Conservation (phyloP, 495 filamentous ascomycete species). For the Ascobolus immersus region DNA sequence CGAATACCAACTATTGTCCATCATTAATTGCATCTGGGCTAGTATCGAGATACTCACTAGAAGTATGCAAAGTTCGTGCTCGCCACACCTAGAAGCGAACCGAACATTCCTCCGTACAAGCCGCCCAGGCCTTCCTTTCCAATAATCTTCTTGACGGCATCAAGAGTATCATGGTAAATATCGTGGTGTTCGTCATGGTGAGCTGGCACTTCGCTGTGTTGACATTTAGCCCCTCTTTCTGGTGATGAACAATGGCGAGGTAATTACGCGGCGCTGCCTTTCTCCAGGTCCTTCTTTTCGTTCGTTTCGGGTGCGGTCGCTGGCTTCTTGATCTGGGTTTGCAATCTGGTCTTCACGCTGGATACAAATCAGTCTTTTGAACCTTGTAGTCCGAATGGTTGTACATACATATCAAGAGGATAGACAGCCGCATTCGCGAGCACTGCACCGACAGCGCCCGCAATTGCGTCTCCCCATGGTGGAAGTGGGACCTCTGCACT, state of each 20-base stretch:
- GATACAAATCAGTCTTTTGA: too few species aligned
- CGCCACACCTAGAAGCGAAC: slow-evolving; percentile 69
- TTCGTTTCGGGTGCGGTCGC: slow-evolving; percentile 1
- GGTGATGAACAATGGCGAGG: too few species aligned
- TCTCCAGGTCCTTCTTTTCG: too few species aligned
- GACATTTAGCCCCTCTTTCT: too few species aligned
- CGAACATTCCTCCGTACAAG: slow-evolving; percentile 70
- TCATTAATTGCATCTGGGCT: too few species aligned
- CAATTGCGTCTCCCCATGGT: slow-evolving; percentile 80
- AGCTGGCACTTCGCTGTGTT: slow-evolving; percentile 7
- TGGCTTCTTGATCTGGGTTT: slow-evolving; percentile 71
- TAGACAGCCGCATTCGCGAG: slow-evolving; percentile 92
- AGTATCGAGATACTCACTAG: too few species aligned
- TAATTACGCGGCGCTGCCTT: not conserved
- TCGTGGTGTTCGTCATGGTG: slow-evolving; percentile 43
- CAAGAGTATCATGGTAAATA: slow-evolving; percentile 34
- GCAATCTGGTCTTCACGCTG: slow-evolving; percentile 88
- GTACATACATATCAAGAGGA: slow-evolving; percentile 74
- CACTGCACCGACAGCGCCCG: slow-evolving; percentile 79
- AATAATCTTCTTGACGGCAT: slow-evolving; percentile 69
- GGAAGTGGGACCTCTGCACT: slow-evolving; percentile 48
- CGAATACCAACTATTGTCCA: too few species aligned
- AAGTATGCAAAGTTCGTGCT: slow-evolving; percentile 99
- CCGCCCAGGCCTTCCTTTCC: slow-evolving; percentile 57
- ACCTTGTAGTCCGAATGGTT: not conserved